These are phyloP conservation scores for Agastache rugosa DNA, from an alignment of 257 asterid species.

Conservation along the genomic window DNA sequence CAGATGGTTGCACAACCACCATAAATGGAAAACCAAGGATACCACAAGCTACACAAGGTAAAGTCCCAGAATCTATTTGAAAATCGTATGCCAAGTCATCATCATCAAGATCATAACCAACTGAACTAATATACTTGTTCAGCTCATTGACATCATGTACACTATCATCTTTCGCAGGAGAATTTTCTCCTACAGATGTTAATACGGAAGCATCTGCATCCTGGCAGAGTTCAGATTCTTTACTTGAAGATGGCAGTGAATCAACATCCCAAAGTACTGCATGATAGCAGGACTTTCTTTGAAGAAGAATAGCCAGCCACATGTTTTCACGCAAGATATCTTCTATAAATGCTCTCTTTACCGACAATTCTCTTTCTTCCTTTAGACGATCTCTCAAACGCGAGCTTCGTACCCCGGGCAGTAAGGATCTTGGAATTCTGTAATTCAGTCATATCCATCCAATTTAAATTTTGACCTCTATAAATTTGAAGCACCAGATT, in stretches of 20 bases:
- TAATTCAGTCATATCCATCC: conserved; percentile 40
- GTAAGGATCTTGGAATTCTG: conserved; percentile 96
- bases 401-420: conserved; percentile 91
- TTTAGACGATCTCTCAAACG: conserved; percentile 86
- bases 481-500: conserved; percentile 26
- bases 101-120: conserved; percentile 69
- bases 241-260: conserved; percentile 69
- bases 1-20: conserved; percentile 90
- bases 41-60: conserved; percentile 97
- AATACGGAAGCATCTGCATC: conserved; percentile 39
- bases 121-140: conserved; percentile 60
- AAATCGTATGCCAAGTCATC: conserved; percentile 75
- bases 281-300: conserved; percentile 58
- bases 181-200: conserved; percentile 47
- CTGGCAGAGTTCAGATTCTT: conserved; percentile 58
- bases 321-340: conserved; percentile 82
- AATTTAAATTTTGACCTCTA: conserved; percentile 36
- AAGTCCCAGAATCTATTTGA: conserved; percentile 88
- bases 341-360: conserved; percentile 84
- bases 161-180: conserved; percentile 39
- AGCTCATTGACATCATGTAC: conserved; percentile 55
- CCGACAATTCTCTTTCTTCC: conserved; percentile 88
- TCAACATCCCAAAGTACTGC: conserved; percentile 81
- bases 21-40: conserved; percentile 98
- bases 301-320: conserved; percentile 60